Conservation (phyloP, 129 eudicot species). For the Chrysanthemum lavandulifolium region DNA sequence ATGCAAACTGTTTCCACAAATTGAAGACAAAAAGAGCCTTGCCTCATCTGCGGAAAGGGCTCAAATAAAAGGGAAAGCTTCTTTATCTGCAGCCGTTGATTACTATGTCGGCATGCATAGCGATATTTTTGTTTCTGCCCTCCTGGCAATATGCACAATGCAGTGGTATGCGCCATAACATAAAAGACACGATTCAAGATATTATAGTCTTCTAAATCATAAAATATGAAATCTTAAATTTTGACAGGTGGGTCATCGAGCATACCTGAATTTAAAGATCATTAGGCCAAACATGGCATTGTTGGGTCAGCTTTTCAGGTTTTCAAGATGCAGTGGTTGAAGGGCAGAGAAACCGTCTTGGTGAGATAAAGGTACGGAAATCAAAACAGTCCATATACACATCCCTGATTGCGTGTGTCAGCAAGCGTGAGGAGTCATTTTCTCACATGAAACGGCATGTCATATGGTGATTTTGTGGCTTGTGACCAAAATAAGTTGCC, state of each 20-base stretch:
- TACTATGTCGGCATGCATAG: constrained; percentile 93
- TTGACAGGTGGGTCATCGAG: constrained; percentile 86
- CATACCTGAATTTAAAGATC: constrained; percentile 68
- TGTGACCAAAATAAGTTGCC: constrained; percentile 33
- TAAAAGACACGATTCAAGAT: not conserved
- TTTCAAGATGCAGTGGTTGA: constrained; percentile 66
- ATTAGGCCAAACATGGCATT: constrained; percentile 90
- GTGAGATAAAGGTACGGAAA: constrained; percentile 67
- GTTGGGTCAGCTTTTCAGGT: constrained; percentile 72
- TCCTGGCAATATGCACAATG: constrained; percentile 98
- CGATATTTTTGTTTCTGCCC: constrained; percentile 92
- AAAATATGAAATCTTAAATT: not conserved
- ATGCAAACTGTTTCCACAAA: constrained; percentile 65
- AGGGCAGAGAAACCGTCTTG: constrained; percentile 79
- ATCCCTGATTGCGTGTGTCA: constrained; percentile 96
- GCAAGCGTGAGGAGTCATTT: constrained; percentile 23
- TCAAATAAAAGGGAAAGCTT: constrained; percentile 84
- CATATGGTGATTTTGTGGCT: constrained; percentile 17
- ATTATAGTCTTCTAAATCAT: not conserved
- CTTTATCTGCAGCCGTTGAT: constrained; percentile 92
- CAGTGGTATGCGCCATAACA: constrained; percentile 55
- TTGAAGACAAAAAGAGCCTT: constrained; percentile 94
- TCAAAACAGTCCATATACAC: constrained; percentile 73
- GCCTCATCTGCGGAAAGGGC: constrained; percentile 79
- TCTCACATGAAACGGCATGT: constrained; percentile 15